These are phyloP conservation scores for Apiospora koreana DNA, from an alignment of 2,329 filamentous ascomycete species.

Conservation along the genomic window DNA sequence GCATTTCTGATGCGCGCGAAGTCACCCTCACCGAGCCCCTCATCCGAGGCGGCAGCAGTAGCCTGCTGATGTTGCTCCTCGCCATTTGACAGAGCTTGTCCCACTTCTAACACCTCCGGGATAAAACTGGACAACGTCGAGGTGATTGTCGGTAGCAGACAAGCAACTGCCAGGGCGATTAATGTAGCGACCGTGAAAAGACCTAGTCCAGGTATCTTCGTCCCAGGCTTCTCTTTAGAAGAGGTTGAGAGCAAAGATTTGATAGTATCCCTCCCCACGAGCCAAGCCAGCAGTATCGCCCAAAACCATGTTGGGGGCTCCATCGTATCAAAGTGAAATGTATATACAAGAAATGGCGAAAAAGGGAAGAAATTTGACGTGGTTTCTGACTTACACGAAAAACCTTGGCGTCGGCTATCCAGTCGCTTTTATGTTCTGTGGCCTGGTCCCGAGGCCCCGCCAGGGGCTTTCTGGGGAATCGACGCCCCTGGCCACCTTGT, in stretches of 20 bases:
- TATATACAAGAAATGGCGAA: not conserved
- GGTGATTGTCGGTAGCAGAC: not conserved
- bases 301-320: not conserved
- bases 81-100: not conserved
- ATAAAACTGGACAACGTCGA: not conserved
- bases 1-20: constrained; percentile 25
- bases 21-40: constrained; percentile 10
- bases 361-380: not conserved
- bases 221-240: not conserved
- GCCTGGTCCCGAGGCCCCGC: not conserved
- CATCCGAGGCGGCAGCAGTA: no score
- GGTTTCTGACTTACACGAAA: not conserved
- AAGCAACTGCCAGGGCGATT: not conserved
- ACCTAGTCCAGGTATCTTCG: not conserved
- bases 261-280: not conserved
- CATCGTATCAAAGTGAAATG: not conserved
- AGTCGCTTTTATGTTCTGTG: not conserved
- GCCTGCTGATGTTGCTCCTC: not conserved
- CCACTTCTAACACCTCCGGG: not conserved
- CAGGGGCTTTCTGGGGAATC: not conserved
- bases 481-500: not conserved
- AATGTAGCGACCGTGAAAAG: not conserved
- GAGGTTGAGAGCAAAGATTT: not conserved
- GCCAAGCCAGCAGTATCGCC: not conserved
- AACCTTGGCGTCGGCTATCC: not conserved